Base-by-base conservation (phyloP, 1,139 yeast genomes). In the Yamadazyma epiphylla region DNA sequence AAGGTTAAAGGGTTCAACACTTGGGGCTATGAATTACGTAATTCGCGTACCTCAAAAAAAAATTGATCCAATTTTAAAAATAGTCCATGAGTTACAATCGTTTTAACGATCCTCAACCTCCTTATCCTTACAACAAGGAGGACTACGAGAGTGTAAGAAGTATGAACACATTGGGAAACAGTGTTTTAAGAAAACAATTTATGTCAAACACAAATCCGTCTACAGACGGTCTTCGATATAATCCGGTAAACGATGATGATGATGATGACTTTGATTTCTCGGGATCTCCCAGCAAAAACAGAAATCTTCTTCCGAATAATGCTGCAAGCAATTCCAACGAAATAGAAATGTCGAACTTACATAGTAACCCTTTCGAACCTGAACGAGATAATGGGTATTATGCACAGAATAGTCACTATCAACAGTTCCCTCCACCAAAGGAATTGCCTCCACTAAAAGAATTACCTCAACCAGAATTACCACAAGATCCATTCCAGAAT, bases 401-500 rank as follows among this genome's bases (percentile, higher is more conserved):
- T 10, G 20, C 20, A 7, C 20, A 17, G 20, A 17, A 17, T 10
- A 17, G 20, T 10, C 20, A 17, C 10, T 17, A 17, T 17, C 20
- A 17, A 10, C 20, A 17, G 10, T 17, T 17, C 10, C 20, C 20
- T 7, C 20, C 20, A 10, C 20, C 20, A 7, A 17, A 23, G 16
- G 26, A 17, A 20, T 13, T 14, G 15, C 24, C 6, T 24, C n/a
- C n/a, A n/a, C n/a, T n/a, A n/a, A n/a, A n/a, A n/a, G n/a, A n/a
- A n/a, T n/a, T n/a, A n/a, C n/a, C n/a, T n/a, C n/a, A n/a, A n/a
- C n/a, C n/a, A n/a, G n/a, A n/a, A n/a, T n/a, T n/a, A n/a, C n/a
- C n/a, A n/a, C n/a, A n/a, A n/a, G n/a, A n/a, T 15, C 50, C 50
- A 3, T 45, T 45, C 30, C 41, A 39, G n/a, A 29, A 28, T 19